phyloP scores from a whole-genome alignment of 2,329 filamentous ascomycete species.

The Colletotrichum paranaense region DNA sequence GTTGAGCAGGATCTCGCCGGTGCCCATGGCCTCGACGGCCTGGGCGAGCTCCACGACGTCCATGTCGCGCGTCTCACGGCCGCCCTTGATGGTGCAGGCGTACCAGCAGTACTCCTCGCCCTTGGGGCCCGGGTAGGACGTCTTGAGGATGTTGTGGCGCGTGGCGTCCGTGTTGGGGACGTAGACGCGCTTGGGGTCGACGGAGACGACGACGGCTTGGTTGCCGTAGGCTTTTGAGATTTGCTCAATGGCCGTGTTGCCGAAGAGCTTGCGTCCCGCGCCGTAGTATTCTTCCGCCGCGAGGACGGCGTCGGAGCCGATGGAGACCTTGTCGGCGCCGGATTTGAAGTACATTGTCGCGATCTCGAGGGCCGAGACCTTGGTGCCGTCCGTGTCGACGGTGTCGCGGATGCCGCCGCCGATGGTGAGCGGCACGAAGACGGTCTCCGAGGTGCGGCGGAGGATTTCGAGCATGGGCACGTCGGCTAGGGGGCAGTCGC shows the following conservation, averaged over 20 bases:
- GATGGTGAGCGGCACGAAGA: slow-evolving; percentile 96
- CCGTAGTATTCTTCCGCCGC: slow-evolving; percentile 93
- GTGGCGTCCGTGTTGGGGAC: slow-evolving; percentile 77
- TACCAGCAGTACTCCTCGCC: slow-evolving; percentile 94
- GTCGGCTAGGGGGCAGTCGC: slow-evolving; percentile 92
- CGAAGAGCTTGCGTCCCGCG: slow-evolving; percentile 74
- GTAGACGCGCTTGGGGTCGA: slow-evolving; percentile 94
- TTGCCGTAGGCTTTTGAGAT: slow-evolving; percentile 95
- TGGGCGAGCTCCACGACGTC: slow-evolving; percentile 89
- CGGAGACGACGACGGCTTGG: slow-evolving; percentile 95
- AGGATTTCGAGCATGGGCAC: slow-evolving; percentile 96
- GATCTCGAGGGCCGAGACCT: slow-evolving; percentile 90
- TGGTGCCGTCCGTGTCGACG: slow-evolving; percentile 86
- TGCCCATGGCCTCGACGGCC: slow-evolving; percentile 95
- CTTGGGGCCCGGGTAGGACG: slow-evolving; percentile 74
- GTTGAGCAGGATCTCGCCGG: slow-evolving; percentile 94
- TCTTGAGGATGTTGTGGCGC: slow-evolving; percentile 79
- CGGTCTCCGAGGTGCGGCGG: slow-evolving; percentile 84
- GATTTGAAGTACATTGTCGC: slow-evolving; percentile 98
- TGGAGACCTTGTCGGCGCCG: slow-evolving; percentile 96
- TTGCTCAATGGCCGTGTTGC: slow-evolving; percentile 92
- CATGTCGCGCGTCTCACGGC: slow-evolving; percentile 91
- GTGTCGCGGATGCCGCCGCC: slow-evolving; percentile 96
- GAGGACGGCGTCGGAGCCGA: slow-evolving; percentile 92
- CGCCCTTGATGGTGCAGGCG: slow-evolving; percentile 96